Base-by-base conservation (phyloP, 2,329 filamentous ascomycete species). In the Pezicula carpinea region DNA sequence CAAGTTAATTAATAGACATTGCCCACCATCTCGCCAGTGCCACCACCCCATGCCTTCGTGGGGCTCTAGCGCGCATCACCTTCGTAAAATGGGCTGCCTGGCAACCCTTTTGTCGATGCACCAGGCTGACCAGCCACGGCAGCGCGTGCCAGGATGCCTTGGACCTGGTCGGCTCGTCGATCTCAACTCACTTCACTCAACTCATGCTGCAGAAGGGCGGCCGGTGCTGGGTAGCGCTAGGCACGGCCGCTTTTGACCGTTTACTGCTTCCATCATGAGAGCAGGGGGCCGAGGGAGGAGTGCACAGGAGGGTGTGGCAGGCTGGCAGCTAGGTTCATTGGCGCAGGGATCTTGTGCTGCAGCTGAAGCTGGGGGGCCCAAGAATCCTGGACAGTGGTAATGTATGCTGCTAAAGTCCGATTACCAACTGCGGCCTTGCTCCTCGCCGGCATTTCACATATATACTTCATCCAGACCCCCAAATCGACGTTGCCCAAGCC, bases 381-480 rank as follows among this genome's bases (percentile, higher is more conserved):
- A 29, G 26, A 11, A 29, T 29, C 26, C 26, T 29, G 26, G 26
- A 6, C 10, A 29, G 26, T 29, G 26, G 26, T 29, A 29, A 29
- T 29, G 26, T 29, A 29, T 8, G 26, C 6, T 29, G 26, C 26
- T 29, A 29, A 29, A 29, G 26, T 29, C 26, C 26, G 26, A 29
- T n/a, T n/a, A n/a, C 26, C 13, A 11, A 29, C 26, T 29, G 26
- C 26, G 26, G 26, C 26, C 26, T 29, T 29, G 26, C 26, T 29
- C 26, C 15, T 15, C 15, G 7, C 39, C n/a, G 15, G 18, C 43
- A 40, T 50, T 47, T 40, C 39, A 46, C 36, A 39, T 46, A 42
- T 49, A 43, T 45, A 43, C 38, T 42, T 17, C 21, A 46, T 48
- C 17, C n/a, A 39, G 42, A 19, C 32, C 47, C 50, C n/a, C 26